Evolutionary conservation across 768 basidiomycete species (phyloP), one percentile per base, ranked within the genome.

Genomic region (Lyophyllum semitale): DNA sequence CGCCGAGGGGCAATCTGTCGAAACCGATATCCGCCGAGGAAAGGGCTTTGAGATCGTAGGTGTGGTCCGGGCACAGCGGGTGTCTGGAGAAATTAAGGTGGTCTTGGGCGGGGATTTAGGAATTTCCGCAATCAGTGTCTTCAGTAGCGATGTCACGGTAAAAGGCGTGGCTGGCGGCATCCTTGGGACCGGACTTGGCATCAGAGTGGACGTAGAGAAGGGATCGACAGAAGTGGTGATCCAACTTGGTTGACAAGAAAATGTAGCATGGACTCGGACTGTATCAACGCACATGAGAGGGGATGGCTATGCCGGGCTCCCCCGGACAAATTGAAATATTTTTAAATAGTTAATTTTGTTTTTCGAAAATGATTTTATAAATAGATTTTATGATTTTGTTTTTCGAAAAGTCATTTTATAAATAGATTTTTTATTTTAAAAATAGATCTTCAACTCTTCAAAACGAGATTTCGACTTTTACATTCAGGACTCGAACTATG

Each of bases 1-100:
- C 37, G 73, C 66, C n/a, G 77, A 77, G 37, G 82, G 79, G 1
- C 68, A 73, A 48, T 46, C 57, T 17, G 65, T 71, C 8, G 59
- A 72, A 47, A 69, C 71, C 15, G 72, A 72, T n/a, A 70, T 85
- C 20, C 80, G 82, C 0, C 61, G 62, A 4, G 79, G 78, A 8
- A 75, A 73, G 25, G 77, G 78, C 1, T 59, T 62, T 0, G 67
- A 68, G n/a, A 62, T 77, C 42, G 78, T 75, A 4, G 82, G 78
- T 1, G 67, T 59, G 2, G 61, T 85, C 18, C 68, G 60, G 38
- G 80, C 73, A 20, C 61, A 69, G 57, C 62, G 69, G 57, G 64
- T 59, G 48, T 63, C 63, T 5, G 67, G 63, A 2, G 64, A 73
- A 55, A 63, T 78, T 26, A 66, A 57, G 42, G 63, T 77, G 11